Conservation (phyloP, 441 rosid species). For the Pelargonium australe region DNA sequence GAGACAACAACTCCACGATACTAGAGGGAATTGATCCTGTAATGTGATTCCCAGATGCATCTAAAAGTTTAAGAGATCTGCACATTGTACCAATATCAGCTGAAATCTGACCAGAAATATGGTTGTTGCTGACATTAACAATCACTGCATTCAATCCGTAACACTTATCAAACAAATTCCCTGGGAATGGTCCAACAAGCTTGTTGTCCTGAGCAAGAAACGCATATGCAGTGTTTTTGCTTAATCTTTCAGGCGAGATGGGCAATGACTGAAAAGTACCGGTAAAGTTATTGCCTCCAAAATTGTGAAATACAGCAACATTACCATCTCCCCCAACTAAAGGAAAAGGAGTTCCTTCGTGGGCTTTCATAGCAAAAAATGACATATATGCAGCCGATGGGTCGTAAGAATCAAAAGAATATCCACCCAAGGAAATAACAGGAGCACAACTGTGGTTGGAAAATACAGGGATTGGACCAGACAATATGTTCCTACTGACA, state of each 20-base stretch:
- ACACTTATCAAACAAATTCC: constrained; percentile 39
- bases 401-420: constrained; percentile 39
- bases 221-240: constrained; percentile 34
- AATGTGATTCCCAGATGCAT: constrained; percentile 51
- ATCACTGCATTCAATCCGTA: constrained; percentile 31
- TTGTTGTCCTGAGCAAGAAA: constrained; percentile 46
- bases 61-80: constrained; percentile 39
- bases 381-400: constrained; percentile 36
- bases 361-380: constrained; percentile 30
- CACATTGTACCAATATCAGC: constrained; percentile 36
- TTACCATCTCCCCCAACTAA: constrained; percentile 22
- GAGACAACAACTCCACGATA: constrained; percentile 34
- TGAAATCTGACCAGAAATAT: constrained; percentile 40
- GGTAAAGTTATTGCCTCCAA: constrained; percentile 43
- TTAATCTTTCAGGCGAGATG: constrained; percentile 32
- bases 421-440: constrained; percentile 25
- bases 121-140: constrained; percentile 51
- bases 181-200: constrained; percentile 46
- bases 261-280: constrained; percentile 41
- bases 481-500: constrained; percentile 22
- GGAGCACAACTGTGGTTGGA: constrained; percentile 9
- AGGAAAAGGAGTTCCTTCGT: constrained; percentile 20
- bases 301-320: constrained; percentile 37
- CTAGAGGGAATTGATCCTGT: constrained; percentile 36
- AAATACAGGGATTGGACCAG: constrained; percentile 19